Percentiles rank a stretch among this genome's conserved stretches.
These are phyloP conservation scores for Claviceps paspali DNA, from an alignment of 2,329 filamentous ascomycete species.

Conservation along the genomic window DNA sequence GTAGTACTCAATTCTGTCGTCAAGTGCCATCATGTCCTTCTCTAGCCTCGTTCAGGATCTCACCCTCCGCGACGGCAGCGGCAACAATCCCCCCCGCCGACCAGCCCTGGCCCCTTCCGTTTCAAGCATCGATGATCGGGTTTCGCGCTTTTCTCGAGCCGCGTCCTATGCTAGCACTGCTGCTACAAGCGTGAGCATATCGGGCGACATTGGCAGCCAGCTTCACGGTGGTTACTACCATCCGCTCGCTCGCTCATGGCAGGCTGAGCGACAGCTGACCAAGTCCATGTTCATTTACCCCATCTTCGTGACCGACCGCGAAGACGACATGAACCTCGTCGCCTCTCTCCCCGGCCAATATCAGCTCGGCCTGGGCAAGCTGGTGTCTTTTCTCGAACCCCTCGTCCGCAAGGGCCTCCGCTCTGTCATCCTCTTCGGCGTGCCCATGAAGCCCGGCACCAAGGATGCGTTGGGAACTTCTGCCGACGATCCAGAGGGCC, in stretches of 20 bases:
- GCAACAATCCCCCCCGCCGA: slow-evolving; percentile 29
- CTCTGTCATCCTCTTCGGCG: slow-evolving; percentile 91
- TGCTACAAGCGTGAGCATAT: slow-evolving; percentile 54
- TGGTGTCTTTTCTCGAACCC: slow-evolving; percentile 72
- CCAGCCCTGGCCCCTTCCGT: slow-evolving; percentile 29
- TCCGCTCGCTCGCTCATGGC: slow-evolving; percentile 65
- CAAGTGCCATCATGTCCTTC: slow-evolving; percentile 39
- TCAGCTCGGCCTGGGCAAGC: slow-evolving; percentile 73
- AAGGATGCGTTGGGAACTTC: slow-evolving; percentile 88
- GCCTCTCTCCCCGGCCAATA: slow-evolving; percentile 82
- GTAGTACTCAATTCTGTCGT: background rate
- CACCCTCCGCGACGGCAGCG: slow-evolving; percentile 38
- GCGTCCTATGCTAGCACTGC: slow-evolving; percentile 53
- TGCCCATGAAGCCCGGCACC: slow-evolving; percentile 62
- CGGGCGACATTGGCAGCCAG: slow-evolving; percentile 66
- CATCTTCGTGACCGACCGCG: slow-evolving; percentile 86
- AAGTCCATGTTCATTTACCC: slow-evolving; percentile 99
- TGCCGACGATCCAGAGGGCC: slow-evolving; percentile 84
- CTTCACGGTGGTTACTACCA: slow-evolving; percentile 73
- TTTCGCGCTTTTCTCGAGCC: slow-evolving; percentile 46
- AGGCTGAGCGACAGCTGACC: slow-evolving; percentile 70
- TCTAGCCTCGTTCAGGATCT: slow-evolving; percentile 53
- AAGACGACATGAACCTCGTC: slow-evolving; percentile 82
- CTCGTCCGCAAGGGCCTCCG: slow-evolving; percentile 79
- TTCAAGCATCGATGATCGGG: slow-evolving; percentile 43